Base-by-base conservation (phyloP, 345 rosid species). In the Combretum micranthum region DNA sequence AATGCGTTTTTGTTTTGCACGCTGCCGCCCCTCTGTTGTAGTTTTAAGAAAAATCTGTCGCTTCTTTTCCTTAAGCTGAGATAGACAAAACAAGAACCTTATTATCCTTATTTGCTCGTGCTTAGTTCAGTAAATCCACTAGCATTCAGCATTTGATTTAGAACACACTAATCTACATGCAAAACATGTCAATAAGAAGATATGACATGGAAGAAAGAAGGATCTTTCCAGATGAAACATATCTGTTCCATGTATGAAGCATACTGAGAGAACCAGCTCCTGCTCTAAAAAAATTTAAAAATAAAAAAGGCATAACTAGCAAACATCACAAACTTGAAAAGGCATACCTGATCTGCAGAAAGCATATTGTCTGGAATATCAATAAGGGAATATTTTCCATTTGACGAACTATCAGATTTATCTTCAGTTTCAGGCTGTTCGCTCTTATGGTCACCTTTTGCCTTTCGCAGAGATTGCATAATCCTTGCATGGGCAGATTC, bases 31-130 rank as follows among this genome's bases (percentile, higher is more conserved):
- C 71, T 88, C 93, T 47, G 85, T 75, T 37, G 88, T 88, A 49
- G 95, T 78, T 81, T 88, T 88, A 50, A 92, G 92, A 74, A 92
- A 92, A 52, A 84, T 2, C 74, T 86, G 96, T 62, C 80, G 78
- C 64, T 53, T 86, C 78, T 92, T 92, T 62, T 92, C 98, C 73
- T 86, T 92, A 22, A 88, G 61, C 98, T 92, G 84, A 67, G 65
- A 70, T 42, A 44, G 22, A 52, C 20, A 56, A 59, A 55, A 42
- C 42, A 19, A 44, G 53, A 22, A 26, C 17, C 12, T 44, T 16
- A 32, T 5, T 44, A 61, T 58, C 47, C 18, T 6, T n/a, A 4
- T 15, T 14, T 57, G 47, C 39, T 32, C 39, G 1, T 32, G 39
- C 39, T 32, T 32, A 32, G 39, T 4, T 7, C 39, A 32, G 39